A percentile compares a stretch with the other conserved stretches of the same genome.
phyloP scores from a whole-genome alignment of 2,329 filamentous ascomycete genomes.

The Colletotrichum tamarilloi region DNA sequence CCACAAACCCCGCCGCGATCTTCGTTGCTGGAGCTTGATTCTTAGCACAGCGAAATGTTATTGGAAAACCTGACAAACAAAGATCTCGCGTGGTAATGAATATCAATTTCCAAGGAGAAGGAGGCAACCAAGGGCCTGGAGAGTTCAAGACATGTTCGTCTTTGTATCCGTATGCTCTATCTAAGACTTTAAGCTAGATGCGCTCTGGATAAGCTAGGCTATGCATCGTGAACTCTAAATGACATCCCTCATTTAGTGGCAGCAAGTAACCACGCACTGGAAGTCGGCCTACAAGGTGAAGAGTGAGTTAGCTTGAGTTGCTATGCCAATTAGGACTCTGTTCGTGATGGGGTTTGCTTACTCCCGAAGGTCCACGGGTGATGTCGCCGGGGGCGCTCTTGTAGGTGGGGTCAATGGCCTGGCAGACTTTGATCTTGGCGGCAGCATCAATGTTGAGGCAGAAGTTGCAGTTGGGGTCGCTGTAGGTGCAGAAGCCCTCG shows the following conservation, averaged over 20 bases:
- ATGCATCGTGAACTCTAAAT: not conserved
- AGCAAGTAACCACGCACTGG: conserved; percentile 19
- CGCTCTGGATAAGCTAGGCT: not conserved
- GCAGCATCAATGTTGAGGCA: not conserved
- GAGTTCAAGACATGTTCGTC: not conserved
- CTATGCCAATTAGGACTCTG: not conserved
- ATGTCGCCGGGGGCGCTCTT: not conserved
- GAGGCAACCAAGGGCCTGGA: no score
- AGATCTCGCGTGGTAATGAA: not conserved
- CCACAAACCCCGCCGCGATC: not conserved
- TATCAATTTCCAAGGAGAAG: not conserved
- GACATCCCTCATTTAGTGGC: not conserved
- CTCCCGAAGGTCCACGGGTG: not conserved
- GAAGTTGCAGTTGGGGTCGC: conserved; percentile 23
- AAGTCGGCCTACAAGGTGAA: not conserved
- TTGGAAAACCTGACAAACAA: not conserved
- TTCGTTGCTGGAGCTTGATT: not conserved
- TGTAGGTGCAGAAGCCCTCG: conserved; percentile 15
- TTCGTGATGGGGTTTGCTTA: not conserved
- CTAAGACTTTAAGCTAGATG: not conserved
- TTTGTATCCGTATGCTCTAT: not conserved
- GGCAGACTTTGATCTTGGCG: conserved; percentile 9
- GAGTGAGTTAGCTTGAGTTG: not conserved
- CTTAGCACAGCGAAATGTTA: not conserved
- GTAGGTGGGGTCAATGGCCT: conserved; percentile 13